Evolutionary conservation across 2,329 filamentous ascomycete genomes (phyloP).

Genomic region (Diaporthe citri): DNA sequence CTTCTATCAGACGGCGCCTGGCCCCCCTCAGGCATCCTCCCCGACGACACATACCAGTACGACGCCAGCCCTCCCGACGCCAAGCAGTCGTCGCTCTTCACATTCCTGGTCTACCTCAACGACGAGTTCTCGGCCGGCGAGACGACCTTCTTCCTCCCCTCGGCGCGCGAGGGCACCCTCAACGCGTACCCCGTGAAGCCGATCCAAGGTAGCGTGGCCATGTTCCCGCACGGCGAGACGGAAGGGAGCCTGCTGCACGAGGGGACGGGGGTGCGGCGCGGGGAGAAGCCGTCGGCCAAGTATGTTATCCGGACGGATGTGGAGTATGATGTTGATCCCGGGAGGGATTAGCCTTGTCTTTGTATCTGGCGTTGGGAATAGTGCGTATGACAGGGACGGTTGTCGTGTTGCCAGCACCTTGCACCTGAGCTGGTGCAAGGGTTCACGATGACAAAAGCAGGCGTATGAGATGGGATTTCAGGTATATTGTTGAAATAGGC

Average conservation of each 20-base stretch:
- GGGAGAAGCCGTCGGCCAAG: slow-evolving; percentile 57
- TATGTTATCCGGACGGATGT: slow-evolving; percentile 81
- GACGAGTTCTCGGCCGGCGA: slow-evolving; percentile 41
- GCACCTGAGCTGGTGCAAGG: not conserved
- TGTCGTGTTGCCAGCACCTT: not conserved
- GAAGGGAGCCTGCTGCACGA: slow-evolving; percentile 76
- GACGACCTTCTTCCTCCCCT: slow-evolving; percentile 67
- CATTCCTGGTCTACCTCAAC: slow-evolving; percentile 61
- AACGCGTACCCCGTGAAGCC: slow-evolving; percentile 78
- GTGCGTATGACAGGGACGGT: not conserved
- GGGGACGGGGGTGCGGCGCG: slow-evolving; percentile 76
- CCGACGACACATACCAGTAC: slow-evolving; percentile 72
- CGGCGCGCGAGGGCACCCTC: slow-evolving; percentile 71
- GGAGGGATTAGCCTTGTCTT: slow-evolving; percentile 13
- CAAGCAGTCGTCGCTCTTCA: slow-evolving; percentile 77
- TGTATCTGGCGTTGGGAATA: not conserved
- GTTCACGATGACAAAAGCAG: too few species aligned
- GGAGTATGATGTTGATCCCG: slow-evolving; percentile 72
- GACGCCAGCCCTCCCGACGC: slow-evolving; percentile 71
- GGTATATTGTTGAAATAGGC: slow-evolving; percentile 14
- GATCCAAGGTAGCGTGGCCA: slow-evolving; percentile 75
- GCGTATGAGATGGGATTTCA: not conserved
- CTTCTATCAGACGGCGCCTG: slow-evolving; percentile 79
- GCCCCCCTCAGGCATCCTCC: slow-evolving; percentile 75
- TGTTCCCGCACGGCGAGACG: slow-evolving; percentile 79